A percentile compares a stretch with the other conserved stretches of the same genome.
Evolutionary conservation across 1,139 yeast genomes (phyloP).

Genomic region (Geotrichum europaeum): DNA sequence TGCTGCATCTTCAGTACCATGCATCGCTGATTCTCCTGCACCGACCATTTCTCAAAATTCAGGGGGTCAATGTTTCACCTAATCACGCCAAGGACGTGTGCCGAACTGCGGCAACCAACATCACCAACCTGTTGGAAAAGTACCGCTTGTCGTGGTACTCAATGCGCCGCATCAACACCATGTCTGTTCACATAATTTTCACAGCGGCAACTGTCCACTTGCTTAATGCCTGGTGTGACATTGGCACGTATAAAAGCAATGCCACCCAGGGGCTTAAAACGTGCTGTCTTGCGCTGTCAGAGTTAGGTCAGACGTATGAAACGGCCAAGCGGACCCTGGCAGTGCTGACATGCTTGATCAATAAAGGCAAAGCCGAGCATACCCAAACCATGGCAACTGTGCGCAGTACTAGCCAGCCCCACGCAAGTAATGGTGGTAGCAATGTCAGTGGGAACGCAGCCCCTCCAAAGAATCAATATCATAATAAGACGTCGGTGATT

Average conservation of each 20-base stretch:
- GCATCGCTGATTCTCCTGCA: slow-evolving; percentile 22
- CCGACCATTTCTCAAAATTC: slow-evolving; percentile 20
- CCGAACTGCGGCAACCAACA: slow-evolving; percentile 15
- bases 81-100: slow-evolving; percentile 17
- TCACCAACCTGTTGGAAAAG: slow-evolving; percentile 13
- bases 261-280: slow-evolving; percentile 15
- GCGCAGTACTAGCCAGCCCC: background rate
- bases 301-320: slow-evolving; percentile 3
- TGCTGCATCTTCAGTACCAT: slow-evolving; percentile 22
- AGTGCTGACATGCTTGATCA: slow-evolving; percentile 4
- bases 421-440: background rate
- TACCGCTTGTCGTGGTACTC: slow-evolving; percentile 18
- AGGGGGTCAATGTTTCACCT: slow-evolving; percentile 13
- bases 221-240: slow-evolving; percentile 16
- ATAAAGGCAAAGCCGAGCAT: background rate
- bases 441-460: background rate
- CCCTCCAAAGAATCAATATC: background rate
- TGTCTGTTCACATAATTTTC: slow-evolving; percentile 23
- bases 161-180: slow-evolving; percentile 21
- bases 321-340: slow-evolving; percentile 9
- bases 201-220: slow-evolving; percentile 24
- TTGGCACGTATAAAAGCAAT: slow-evolving; percentile 9
- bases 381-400: background rate
- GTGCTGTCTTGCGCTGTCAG: slow-evolving; percentile 12
- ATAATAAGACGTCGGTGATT: background rate